phyloP scores from a whole-genome alignment of 2,329 filamentous ascomycete species.

The Aspergillus intermedius region DNA sequence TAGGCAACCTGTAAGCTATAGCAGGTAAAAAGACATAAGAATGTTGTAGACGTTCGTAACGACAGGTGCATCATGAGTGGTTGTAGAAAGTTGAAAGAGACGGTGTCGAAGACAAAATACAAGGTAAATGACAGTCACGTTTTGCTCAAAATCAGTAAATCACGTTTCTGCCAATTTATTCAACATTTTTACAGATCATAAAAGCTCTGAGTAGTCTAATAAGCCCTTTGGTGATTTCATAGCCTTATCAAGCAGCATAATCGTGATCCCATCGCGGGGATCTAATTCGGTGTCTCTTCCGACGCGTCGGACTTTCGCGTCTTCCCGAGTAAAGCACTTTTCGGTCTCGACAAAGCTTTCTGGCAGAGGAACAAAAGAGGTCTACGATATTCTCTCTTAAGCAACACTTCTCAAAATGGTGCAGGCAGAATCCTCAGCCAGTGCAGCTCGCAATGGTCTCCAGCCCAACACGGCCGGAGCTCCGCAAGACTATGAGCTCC shows the following conservation, averaged over 20 bases:
- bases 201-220: not conserved
- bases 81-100: not conserved
- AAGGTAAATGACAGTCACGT: too few species aligned
- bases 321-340: slow-evolving; percentile 6
- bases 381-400: slow-evolving; percentile 1
- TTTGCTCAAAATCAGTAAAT: too few species aligned
- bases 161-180: too few species aligned
- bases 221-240: not conserved
- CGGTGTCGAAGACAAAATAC: too few species aligned
- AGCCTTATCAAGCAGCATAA: not conserved
- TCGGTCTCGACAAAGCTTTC: not conserved
- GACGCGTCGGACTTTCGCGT: slow-evolving; percentile 28
- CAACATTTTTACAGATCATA: too few species aligned
- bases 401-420: slow-evolving; percentile 24
- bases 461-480: slow-evolving; percentile 35
- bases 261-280: not conserved
- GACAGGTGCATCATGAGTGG: not conserved
- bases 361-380: not conserved
- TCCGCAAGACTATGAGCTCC: slow-evolving; percentile 42
- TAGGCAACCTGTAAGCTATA: not conserved
- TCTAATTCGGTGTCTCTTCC: slow-evolving; percentile 9
- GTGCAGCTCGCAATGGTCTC: slow-evolving; percentile 36
- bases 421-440: slow-evolving; percentile 43
- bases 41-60: not conserved
- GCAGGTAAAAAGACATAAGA: not conserved